Percentiles rank a stretch among this genome's conserved stretches.
phyloP scores from a whole-genome alignment of 208 protist genomes.

The Lotmaria passim region DNA sequence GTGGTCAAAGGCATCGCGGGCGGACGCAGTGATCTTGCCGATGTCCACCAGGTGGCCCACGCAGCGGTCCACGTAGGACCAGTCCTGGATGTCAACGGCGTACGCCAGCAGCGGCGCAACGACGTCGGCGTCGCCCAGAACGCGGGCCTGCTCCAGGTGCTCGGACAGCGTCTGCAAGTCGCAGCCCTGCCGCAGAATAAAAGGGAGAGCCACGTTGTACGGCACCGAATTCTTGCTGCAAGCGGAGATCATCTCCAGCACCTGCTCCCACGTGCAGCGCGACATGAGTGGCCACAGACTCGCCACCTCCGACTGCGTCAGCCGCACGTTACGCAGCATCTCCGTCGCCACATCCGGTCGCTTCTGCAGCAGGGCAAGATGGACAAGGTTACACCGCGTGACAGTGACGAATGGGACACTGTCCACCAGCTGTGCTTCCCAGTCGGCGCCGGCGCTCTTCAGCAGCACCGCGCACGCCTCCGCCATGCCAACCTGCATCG shows the following conservation, averaged over 20 bases:
- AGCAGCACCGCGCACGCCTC: slow-evolving; percentile 90
- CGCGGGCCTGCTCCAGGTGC: slow-evolving; percentile 84
- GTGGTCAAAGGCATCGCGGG: slow-evolving; percentile 66
- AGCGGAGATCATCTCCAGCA: slow-evolving; percentile 81
- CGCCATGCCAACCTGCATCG: slow-evolving; percentile 77
- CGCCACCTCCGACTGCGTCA: slow-evolving; percentile 62
- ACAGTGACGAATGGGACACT: slow-evolving; percentile 84
- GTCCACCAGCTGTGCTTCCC: slow-evolving; percentile 79
- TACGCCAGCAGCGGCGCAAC: slow-evolving; percentile 83
- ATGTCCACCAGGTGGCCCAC: slow-evolving; percentile 89
- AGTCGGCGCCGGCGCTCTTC: slow-evolving; percentile 63
- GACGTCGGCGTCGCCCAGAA: slow-evolving; percentile 86
- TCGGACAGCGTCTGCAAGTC: slow-evolving; percentile 81
- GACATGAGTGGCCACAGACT: slow-evolving; percentile 84
- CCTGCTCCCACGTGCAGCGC: slow-evolving; percentile 75
- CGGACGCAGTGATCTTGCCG: slow-evolving; percentile 76
- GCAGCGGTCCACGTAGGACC: slow-evolving; percentile 79
- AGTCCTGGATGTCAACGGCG: slow-evolving; percentile 73
- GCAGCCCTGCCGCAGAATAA: slow-evolving; percentile 82
- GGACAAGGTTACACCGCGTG: slow-evolving; percentile 79
- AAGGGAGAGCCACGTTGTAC: slow-evolving; percentile 65
- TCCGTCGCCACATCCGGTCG: slow-evolving; percentile 85
- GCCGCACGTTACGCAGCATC: slow-evolving; percentile 71
- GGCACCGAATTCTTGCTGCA: slow-evolving; percentile 88
- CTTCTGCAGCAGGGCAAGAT: slow-evolving; percentile 63